Percentiles rank a stretch among this genome's conserved stretches.
Evolutionary conservation across 73 alveolate genomes (phyloP).

Genomic region (Paraurostyla sp.): DNA sequence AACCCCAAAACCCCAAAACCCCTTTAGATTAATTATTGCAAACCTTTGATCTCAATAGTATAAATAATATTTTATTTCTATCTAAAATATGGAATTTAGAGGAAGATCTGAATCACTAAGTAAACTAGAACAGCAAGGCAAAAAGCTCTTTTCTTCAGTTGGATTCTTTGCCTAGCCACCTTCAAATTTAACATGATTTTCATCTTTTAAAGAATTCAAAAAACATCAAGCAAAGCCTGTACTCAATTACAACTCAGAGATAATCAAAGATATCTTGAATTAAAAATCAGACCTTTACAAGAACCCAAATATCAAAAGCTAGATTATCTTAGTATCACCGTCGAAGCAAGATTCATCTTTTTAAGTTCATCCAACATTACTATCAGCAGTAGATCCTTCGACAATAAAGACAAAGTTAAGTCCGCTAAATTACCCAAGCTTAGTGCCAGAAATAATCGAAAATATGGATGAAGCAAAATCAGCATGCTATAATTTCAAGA

Average conservation of each 20-base stretch:
- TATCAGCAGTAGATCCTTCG: slow-evolving; percentile 16
- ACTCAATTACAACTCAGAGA: slow-evolving; percentile 18
- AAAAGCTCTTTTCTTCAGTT: slow-evolving; percentile 15
- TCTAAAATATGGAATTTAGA: no score
- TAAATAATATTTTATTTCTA: no score
- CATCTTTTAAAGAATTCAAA: slow-evolving; percentile 28
- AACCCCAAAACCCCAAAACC: no score
- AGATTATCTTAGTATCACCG: neutral
- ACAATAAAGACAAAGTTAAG: neutral
- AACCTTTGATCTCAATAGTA: no score
- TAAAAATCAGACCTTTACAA: slow-evolving; percentile 4
- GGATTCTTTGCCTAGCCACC: slow-evolving; percentile 34
- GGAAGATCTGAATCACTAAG: no score
- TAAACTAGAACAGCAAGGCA: no score
- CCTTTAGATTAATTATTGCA: no score
- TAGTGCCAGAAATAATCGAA: slow-evolving; percentile 28
- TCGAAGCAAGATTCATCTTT: slow-evolving; percentile 6
- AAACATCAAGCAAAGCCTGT: neutral
- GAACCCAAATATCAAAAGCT: slow-evolving; percentile 37
- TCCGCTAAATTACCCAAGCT: neutral
- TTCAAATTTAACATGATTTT: neutral
- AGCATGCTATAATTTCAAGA: slow-evolving; percentile 44
- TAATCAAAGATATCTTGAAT: slow-evolving; percentile 18
- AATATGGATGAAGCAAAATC: slow-evolving; percentile 28
- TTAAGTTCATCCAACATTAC: slow-evolving; percentile 16